Percentiles rank a stretch among this genome's conserved stretches.
Evolutionary conservation across 129 eudicot genomes (phyloP).

Genomic region (Helichrysum umbraculigerum): DNA sequence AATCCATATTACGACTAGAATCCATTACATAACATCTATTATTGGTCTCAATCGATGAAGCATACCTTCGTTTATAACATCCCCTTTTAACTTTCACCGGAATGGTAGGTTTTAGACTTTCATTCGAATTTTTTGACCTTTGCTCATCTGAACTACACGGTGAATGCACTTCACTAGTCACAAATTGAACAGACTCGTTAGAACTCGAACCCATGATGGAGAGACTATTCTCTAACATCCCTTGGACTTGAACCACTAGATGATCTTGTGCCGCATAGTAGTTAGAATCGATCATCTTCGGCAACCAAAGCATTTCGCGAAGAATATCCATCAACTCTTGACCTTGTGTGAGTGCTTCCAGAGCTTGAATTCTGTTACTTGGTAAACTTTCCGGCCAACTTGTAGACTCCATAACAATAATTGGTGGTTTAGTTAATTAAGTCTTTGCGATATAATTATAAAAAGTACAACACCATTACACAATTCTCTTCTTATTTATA

Average conservation of each 20-base stretch:
- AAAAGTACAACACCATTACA: not conserved
- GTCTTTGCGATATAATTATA: not conserved
- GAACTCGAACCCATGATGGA: slow-evolving; percentile 19
- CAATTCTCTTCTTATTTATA: not conserved
- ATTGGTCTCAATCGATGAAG: too few species aligned
- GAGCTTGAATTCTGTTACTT: slow-evolving; percentile 20
- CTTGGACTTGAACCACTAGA: slow-evolving; percentile 30
- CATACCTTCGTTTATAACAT: slow-evolving; percentile 56
- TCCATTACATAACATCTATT: too few species aligned
- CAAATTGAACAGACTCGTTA: slow-evolving; percentile 30
- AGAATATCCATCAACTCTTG: slow-evolving; percentile 35
- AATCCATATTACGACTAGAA: too few species aligned
- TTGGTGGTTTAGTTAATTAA: not conserved
- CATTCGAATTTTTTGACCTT: slow-evolving; percentile 35
- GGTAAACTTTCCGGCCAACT: slow-evolving; percentile 25
- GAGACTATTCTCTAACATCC: slow-evolving; percentile 26
- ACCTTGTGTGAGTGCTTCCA: slow-evolving; percentile 36
- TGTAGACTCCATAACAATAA: slow-evolving; percentile 21
- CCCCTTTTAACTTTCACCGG: slow-evolving; percentile 41
- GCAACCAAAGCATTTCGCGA: slow-evolving; percentile 19
- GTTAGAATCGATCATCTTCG: not conserved
- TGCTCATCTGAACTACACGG: not conserved
- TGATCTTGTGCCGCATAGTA: slow-evolving; percentile 15
- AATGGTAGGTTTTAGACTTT: slow-evolving; percentile 24
- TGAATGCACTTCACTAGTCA: not conserved